Evolutionary conservation across 2,329 filamentous ascomycete genomes (phyloP).

Genomic region (Diaporthe sp.): DNA sequence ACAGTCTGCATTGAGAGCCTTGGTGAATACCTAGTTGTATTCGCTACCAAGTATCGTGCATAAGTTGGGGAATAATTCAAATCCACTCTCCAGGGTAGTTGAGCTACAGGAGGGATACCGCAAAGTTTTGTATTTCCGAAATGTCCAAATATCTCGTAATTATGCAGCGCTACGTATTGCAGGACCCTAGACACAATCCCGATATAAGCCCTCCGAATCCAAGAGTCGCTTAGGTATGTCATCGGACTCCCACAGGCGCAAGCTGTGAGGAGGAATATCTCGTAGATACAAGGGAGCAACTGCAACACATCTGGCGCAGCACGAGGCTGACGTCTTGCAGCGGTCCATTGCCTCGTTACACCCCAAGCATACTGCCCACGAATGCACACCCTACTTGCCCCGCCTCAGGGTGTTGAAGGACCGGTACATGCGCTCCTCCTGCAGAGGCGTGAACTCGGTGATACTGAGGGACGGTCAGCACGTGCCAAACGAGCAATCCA

Average conservation of each 20-base stretch:
- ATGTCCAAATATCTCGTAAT: too few species aligned
- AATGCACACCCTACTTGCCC: neutral
- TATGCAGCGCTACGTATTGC: neutral
- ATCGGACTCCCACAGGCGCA: neutral
- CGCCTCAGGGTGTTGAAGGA: constrained; percentile 8
- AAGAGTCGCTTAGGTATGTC: neutral
- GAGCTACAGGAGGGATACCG: neutral
- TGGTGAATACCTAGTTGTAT: neutral
- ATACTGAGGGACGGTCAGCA: neutral
- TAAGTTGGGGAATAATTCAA: too few species aligned
- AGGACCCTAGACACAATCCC: too few species aligned
- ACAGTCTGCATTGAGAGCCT: neutral
- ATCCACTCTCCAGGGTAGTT: too few species aligned
- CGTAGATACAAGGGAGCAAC: neutral
- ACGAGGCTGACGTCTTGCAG: neutral
- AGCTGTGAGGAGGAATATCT: neutral
- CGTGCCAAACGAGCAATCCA: neutral
- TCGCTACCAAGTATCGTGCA: neutral
- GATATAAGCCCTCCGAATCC: neutral
- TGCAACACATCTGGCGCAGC: neutral
- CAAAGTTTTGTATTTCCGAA: neutral
- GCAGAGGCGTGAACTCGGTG: constrained; percentile 1
- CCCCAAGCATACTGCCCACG: neutral
- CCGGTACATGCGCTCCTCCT: constrained; percentile 21
- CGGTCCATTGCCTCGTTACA: neutral